Evolutionary conservation across 805 yeast genomes (phyloP).

Genomic region (Wickerhamomyces tratensis): DNA sequence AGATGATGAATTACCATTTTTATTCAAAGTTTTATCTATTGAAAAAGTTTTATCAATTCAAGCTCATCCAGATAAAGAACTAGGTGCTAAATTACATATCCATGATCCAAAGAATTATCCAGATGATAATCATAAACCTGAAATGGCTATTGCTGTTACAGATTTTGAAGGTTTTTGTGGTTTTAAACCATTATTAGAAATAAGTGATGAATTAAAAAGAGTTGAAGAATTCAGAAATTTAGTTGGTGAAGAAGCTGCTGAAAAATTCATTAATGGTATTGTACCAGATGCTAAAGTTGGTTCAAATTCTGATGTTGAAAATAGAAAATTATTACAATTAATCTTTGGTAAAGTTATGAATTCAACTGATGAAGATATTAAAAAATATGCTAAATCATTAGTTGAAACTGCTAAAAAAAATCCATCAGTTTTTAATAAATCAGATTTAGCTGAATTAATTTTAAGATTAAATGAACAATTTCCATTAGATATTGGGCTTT

Average conservation of each 20-base stretch:
- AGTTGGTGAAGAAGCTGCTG: slow-evolving; percentile 54
- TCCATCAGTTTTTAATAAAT: slow-evolving; percentile 44
- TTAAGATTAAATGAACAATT: slow-evolving; percentile 77
- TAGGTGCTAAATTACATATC: slow-evolving; percentile 68
- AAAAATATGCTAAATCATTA: slow-evolving; percentile 48
- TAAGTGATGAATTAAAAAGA: slow-evolving; percentile 54
- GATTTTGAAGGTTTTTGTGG: slow-evolving; percentile 98
- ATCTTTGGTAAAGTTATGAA: slow-evolving; percentile 83
- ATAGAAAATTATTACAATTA: slow-evolving; percentile 58
- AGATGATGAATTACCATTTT: slow-evolving; percentile 70
- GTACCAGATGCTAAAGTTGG: slow-evolving; percentile 33
- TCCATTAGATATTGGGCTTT: slow-evolving; percentile 89
- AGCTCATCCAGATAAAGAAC: slow-evolving; percentile 92
- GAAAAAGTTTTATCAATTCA: slow-evolving; percentile 90
- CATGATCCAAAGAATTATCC: slow-evolving; percentile 92
- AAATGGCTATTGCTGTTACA: slow-evolving; percentile 97
- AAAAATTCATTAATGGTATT: slow-evolving; percentile 39
- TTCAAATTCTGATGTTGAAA: slow-evolving; percentile 41
- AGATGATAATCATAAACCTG: slow-evolving; percentile 98
- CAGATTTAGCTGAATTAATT: slow-evolving; percentile 61
- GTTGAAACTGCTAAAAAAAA: slow-evolving; percentile 52
- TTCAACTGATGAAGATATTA: slow-evolving; percentile 52
- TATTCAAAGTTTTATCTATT: slow-evolving; percentile 90
- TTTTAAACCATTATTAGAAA: slow-evolving; percentile 79
- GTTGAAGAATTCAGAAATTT: slow-evolving; percentile 71